Percentiles rank a stretch among this genome's conserved stretches.
phyloP scores from a whole-genome alignment of 1,139 yeast genomes.

The Williopsis jadinii region DNA sequence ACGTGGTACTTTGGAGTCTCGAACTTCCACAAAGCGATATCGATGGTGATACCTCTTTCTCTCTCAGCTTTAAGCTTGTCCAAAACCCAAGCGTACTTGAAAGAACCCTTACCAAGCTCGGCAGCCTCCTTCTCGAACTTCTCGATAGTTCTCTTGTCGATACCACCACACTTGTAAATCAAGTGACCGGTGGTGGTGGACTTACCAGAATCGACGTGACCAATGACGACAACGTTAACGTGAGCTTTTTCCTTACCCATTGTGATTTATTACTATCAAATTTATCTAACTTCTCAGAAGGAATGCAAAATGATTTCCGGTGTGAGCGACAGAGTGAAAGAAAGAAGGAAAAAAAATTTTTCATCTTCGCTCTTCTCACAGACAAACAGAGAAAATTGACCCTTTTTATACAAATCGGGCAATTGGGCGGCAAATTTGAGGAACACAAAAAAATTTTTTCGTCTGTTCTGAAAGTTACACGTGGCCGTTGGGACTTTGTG shows the following conservation, averaged over 20 bases:
- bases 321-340: conserved; percentile 13
- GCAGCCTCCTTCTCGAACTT: conserved; percentile 99
- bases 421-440: no score
- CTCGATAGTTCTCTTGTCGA: conserved; percentile 97
- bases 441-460: no score
- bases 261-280: background rate
- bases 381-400: no score
- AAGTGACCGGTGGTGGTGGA: conserved; percentile 98
- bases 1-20: conserved; percentile 93
- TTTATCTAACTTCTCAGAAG: conserved; percentile 11
- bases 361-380: background rate
- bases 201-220: conserved; percentile 99
- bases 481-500: no score
- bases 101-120: conserved; percentile 96
- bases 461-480: no score
- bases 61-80: conserved; percentile 87
- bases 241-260: conserved; percentile 92
- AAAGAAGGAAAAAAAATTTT: conserved; percentile 2
- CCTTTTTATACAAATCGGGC: no score
- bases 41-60: conserved; percentile 96
- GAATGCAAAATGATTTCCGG: conserved; percentile 17
- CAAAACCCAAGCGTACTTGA: conserved; percentile 97
- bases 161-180: conserved; percentile 92
- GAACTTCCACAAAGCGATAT: conserved; percentile 93
- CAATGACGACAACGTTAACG: conserved; percentile 99